Percentiles rank a stretch among this genome's conserved stretches.
Conservation (phyloP, 164 flowering plant genomes). For the Magnolia officinalis region DNA sequence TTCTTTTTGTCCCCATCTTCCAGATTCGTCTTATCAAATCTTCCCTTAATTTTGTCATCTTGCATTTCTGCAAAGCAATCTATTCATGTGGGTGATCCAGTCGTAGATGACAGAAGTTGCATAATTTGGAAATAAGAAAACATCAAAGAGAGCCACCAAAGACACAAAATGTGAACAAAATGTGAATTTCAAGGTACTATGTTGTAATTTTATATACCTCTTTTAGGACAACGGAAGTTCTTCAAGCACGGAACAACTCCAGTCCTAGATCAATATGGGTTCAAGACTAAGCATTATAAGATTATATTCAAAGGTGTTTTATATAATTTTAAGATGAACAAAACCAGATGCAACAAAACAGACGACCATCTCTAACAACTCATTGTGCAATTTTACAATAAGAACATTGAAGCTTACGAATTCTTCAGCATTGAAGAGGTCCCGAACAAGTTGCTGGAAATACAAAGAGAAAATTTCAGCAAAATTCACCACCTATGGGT, state of each 20-base stretch:
- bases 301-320: background rate
- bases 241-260: constrained; percentile 46
- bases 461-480: background rate
- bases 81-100: background rate
- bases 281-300: background rate
- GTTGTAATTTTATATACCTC: constrained; percentile 10
- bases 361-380: background rate
- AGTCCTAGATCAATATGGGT: constrained; percentile 16
- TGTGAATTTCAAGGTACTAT: background rate
- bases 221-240: constrained; percentile 41
- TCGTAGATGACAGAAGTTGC: background rate
- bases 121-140: background rate
- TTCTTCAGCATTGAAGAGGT: constrained; percentile 37
- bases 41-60: background rate
- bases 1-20: too few relatives aligned
- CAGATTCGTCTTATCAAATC: background rate
- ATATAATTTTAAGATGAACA: background rate
- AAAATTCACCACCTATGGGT: too few relatives aligned
- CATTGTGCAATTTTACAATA: background rate
- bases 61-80: background rate
- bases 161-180: background rate
- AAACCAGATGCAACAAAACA: background rate
- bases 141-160: background rate
- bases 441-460: constrained; percentile 52
- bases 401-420: constrained; percentile 39